A percentile compares a stretch with the other conserved stretches of the same genome.
Evolutionary conservation across 495 filamentous ascomycete genomes (phyloP).

Genomic region (Aspergillus funiculosus): DNA sequence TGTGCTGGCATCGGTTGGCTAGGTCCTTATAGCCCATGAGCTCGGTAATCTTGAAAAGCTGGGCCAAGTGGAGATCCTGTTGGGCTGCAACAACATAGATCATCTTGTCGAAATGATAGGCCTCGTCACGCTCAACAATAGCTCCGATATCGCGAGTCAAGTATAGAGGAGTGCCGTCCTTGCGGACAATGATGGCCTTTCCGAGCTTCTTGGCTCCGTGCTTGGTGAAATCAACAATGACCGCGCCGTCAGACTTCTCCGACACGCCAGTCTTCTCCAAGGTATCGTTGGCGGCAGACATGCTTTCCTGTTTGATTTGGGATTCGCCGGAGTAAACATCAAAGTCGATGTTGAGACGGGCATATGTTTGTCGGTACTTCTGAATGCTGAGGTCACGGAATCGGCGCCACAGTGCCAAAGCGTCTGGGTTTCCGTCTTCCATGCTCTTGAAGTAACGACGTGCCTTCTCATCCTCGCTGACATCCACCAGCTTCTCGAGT

Average conservation of each 20-base stretch:
- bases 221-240: slow-evolving; percentile 82
- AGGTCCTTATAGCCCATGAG: slow-evolving; percentile 61
- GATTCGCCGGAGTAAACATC: slow-evolving; percentile 94
- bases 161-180: slow-evolving; percentile 64
- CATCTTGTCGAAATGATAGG: slow-evolving; percentile 68
- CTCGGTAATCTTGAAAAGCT: slow-evolving; percentile 66
- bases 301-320: slow-evolving; percentile 77
- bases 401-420: slow-evolving; percentile 72
- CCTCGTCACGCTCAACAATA: slow-evolving; percentile 55
- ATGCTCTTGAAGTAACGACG: slow-evolving; percentile 86
- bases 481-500: slow-evolving; percentile 47
- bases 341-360: slow-evolving; percentile 83
- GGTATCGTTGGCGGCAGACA: slow-evolving; percentile 56
- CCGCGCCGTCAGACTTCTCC: slow-evolving; percentile 79
- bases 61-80: slow-evolving; percentile 66
- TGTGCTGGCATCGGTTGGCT: slow-evolving; percentile 57
- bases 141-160: slow-evolving; percentile 69
- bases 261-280: slow-evolving; percentile 70
- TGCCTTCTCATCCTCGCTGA: slow-evolving; percentile 58
- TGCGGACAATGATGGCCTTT: slow-evolving; percentile 61
- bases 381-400: slow-evolving; percentile 88
- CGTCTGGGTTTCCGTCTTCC: slow-evolving; percentile 72
- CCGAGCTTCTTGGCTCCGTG: slow-evolving; percentile 62
- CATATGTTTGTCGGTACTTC: slow-evolving; percentile 77
- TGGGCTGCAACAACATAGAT: slow-evolving; percentile 68